Evolutionary conservation across 495 filamentous ascomycete species (phyloP).

Genomic region (Aspergillus homomorphus): DNA sequence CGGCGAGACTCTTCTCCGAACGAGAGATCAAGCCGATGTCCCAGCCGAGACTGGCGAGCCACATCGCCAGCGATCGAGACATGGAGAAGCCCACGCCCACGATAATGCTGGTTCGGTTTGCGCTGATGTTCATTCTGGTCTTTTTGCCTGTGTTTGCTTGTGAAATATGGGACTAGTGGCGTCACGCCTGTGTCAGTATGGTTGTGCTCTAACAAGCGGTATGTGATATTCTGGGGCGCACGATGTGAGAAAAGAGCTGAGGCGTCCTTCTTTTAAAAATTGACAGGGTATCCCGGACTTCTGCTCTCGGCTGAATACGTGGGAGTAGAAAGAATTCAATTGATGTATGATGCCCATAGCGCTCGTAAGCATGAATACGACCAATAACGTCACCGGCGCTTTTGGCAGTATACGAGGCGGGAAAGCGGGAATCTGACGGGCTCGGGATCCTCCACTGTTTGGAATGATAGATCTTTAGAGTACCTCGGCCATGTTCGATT

Average conservation of each 20-base stretch:
- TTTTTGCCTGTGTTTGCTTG: neutral
- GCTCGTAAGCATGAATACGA: neutral
- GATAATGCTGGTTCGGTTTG: constrained; percentile 14
- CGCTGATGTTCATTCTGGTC: constrained; percentile 8
- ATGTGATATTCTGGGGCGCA: too few relatives aligned
- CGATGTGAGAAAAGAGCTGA: neutral
- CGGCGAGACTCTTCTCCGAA: constrained; percentile 10
- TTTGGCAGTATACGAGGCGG: neutral
- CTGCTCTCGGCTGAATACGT: neutral
- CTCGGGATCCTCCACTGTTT: too few relatives aligned
- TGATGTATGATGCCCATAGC: neutral
- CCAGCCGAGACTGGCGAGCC: constrained; percentile 18
- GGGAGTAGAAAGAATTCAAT: neutral
- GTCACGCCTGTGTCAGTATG: neutral
- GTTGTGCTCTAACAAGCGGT: too few relatives aligned
- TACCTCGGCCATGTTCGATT: too few relatives aligned
- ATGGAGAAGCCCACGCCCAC: constrained; percentile 20
- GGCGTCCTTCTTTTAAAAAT: neutral
- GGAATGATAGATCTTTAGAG: too few relatives aligned
- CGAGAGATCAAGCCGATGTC: constrained; percentile 19
- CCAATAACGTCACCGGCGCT: neutral
- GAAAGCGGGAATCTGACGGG: neutral
- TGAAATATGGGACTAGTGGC: neutral
- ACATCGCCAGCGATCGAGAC: constrained; percentile 17
- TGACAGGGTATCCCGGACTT: neutral